Evolutionary conservation across 2,329 filamentous ascomycete genomes (phyloP).

Genomic region (Leptographium radiaticola): DNA sequence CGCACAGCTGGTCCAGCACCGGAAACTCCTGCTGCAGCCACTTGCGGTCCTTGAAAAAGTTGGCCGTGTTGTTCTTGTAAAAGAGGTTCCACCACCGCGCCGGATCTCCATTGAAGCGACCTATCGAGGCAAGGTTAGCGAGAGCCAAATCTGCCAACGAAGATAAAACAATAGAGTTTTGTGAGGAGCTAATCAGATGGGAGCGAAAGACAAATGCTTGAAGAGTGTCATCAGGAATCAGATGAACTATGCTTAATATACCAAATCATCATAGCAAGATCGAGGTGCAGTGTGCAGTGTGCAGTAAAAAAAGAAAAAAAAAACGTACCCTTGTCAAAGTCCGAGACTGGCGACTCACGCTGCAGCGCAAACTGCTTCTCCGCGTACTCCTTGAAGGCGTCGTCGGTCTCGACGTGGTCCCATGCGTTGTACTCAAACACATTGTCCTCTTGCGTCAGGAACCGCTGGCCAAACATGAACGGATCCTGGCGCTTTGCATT

Average conservation of each 20-base stretch:
- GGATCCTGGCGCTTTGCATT: constrained; percentile 83
- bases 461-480: constrained; percentile 89
- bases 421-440: constrained; percentile 97
- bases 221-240: constrained; percentile 52
- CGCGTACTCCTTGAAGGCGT: constrained; percentile 74
- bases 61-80: constrained; percentile 93
- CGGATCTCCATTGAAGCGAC: constrained; percentile 76
- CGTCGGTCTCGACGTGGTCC: constrained; percentile 94
- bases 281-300: not conserved
- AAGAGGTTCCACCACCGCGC: constrained; percentile 98
- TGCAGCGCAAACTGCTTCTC: constrained; percentile 76
- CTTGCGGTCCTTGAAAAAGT: constrained; percentile 98
- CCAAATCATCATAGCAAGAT: constrained; percentile 28
- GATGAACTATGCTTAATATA: constrained; percentile 59
- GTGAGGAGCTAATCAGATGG: constrained; percentile 43
- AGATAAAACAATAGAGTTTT: constrained; percentile 6
- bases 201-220: constrained; percentile 55
- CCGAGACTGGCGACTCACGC: constrained; percentile 72
- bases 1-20: constrained; percentile 63
- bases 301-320: not conserved
- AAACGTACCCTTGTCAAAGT: constrained; percentile 73
- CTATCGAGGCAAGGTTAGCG: constrained; percentile 22
- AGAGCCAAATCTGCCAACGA: not conserved
- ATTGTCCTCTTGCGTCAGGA: constrained; percentile 70
- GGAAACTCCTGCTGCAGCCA: constrained; percentile 97